Evolutionary conservation across 2,329 filamentous ascomycete species (phyloP), one percentile per base, ranked within the genome.

Genomic region (Aspergillus sp.): DNA sequence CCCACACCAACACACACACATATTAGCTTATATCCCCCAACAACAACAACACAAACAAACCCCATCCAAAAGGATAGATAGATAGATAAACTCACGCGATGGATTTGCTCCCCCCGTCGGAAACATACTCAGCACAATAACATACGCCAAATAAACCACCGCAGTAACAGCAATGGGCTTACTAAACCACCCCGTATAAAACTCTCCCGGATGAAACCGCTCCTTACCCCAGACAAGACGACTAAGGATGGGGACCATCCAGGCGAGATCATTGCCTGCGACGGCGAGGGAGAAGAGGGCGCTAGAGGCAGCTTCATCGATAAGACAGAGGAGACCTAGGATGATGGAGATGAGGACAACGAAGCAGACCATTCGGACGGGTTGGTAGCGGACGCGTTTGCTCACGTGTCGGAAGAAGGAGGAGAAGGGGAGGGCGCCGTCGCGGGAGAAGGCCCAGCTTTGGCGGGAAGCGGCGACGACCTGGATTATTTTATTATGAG

Each of bases 391-490:
- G 49, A 86, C 79, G 12, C 74, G 76, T 63, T 81, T 80, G 63
- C 79, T 83, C 66, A 87, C 84, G 17, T 79, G 79, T 23, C 84
- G 78, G 74, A 87, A 85, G 72, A 83, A 87, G 15, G 65, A 71
- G 12, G 82, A 85, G 67, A 87, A 86, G 0, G 85, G 85, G 2
- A 87, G 77, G 1, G 84, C 85, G 6, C 83, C 84, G 65, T 87
- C 85, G 25, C 85, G 80, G 12, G 83, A 84, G 70, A 87, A 87
- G 0, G 85, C 85, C 85, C 85, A 88, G 54, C 78, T 81, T 71
- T 88, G 85, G 9, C 85, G 79, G 10, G 82, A 85, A 8, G 82
- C 82, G 1, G 85, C 85, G 9, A 87, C 81, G 5, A 85, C 58
- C 62, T 63, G 52, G 45, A 49, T 49, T 8, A 19, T 2, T 15